Percentiles rank a stretch among this genome's conserved stretches.
These are phyloP conservation scores for Abortiporus biennis DNA, from an alignment of 1,284 basidiomycete species.

Conservation along the genomic window DNA sequence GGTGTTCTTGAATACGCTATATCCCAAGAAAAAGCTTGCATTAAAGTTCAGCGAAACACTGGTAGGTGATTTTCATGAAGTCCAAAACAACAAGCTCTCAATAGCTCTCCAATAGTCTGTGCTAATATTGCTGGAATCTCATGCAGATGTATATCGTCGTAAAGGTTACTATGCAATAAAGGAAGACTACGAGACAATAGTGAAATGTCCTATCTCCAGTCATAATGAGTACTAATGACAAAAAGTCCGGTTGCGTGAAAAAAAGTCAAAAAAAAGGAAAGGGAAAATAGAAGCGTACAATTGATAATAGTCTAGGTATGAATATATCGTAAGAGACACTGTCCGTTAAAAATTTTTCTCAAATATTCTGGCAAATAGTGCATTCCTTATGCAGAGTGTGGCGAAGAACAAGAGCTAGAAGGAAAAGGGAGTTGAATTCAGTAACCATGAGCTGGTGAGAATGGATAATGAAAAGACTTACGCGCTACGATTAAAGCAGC, in stretches of 20 bases:
- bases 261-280: too few species aligned
- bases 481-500: constrained; percentile 72
- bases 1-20: too few species aligned
- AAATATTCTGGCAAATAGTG: constrained; percentile 63
- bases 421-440: constrained; percentile 8
- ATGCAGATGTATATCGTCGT: too few species aligned
- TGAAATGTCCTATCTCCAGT: too few species aligned
- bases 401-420: constrained; percentile 56
- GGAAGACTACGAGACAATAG: background rate
- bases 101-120: too few species aligned
- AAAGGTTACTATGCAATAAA: too few species aligned
- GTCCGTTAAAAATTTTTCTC: constrained; percentile 26
- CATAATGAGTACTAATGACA: constrained; percentile 4
- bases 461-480: constrained; percentile 38
- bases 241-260: constrained; percentile 7
- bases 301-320: constrained; percentile 22
- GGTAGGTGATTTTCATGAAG: too few species aligned
- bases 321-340: constrained; percentile 16
- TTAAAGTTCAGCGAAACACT: too few species aligned
- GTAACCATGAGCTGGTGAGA: constrained; percentile 1
- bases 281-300: constrained; percentile 22
- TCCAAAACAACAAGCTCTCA: too few species aligned
- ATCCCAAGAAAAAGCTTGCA: too few species aligned
- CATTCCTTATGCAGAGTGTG: constrained; percentile 53
- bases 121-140: too few species aligned